Base-by-base conservation (phyloP, 176 grass and related monocot genomes). In the Aegilops speltoides region DNA sequence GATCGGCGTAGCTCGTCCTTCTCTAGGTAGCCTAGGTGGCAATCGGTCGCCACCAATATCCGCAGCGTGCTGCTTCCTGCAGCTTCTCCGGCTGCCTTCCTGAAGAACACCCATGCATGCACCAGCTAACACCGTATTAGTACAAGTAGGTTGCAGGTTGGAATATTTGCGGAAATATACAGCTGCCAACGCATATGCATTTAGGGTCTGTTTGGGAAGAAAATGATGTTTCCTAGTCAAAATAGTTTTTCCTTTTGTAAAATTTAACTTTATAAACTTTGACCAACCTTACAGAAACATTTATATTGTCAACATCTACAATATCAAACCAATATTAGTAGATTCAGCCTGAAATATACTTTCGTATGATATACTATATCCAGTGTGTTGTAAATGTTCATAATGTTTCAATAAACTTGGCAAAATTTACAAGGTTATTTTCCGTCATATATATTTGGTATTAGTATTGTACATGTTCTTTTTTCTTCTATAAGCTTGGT, bases 1-100 rank as follows among this genome's bases (percentile, higher is more conserved):
- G 93, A 91, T 26, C 90, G 79, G 34, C 91, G 83, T 61, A 94
- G 70, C 89, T 98, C 93, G 54, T 98, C 96, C 48, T 98, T 95
- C 86, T 98, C 96, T 9, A 98, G 86, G 64, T 92, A 98, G 54
- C 96, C 96, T 11, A 98, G 81, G 77, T 98, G 93, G 54, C 93
- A 98, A 60, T 94, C 91, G 9, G 88, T 94, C 0, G 93, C 93
- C 2, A 98, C 77, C 1, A 98, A 57, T 60, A 95, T 86, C 54
- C 90, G 84, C 26, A 97, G 78, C 4, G 82, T 92, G 59, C 67
- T 88, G 20, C 37, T 79, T 60, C 10, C 57, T 75, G 19, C 68
- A 40, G 0, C 17, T 14, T 19, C 82, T 83, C 1, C 29, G n/a
- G 37, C 34, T 10, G 36, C 82, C 34, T 43, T 26, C 36, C 56